Percentiles rank a stretch among this genome's conserved stretches.
These are phyloP conservation scores for Wakefieldia striispora DNA, from an alignment of 768 basidiomycete species.

Conservation along the genomic window DNA sequence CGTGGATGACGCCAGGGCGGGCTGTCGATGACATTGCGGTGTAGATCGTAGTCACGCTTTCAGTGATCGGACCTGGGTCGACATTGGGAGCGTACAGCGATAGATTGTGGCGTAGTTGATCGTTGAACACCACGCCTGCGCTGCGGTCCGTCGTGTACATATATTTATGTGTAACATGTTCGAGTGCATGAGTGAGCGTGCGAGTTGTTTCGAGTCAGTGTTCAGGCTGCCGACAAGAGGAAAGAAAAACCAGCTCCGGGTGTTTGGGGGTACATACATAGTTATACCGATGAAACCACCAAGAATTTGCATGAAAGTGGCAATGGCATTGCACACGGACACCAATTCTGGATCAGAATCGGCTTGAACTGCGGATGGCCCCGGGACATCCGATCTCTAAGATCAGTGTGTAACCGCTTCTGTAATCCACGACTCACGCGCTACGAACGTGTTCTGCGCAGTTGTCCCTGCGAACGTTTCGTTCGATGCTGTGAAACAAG, in stretches of 20 bases:
- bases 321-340: slow-evolving; percentile 6
- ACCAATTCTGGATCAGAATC: slow-evolving; percentile 4
- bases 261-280: not conserved
- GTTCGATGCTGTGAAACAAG: not conserved
- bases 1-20: slow-evolving; percentile 8
- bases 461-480: not conserved
- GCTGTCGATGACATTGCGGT: not conserved
- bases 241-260: not conserved
- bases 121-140: slow-evolving; percentile 8
- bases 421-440: not conserved
- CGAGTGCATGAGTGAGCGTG: too few relatives aligned
- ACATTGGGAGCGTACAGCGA: slow-evolving; percentile 8
- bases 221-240: not conserved
- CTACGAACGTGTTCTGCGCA: slow-evolving; percentile 10
- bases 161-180: too few relatives aligned
- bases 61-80: slow-evolving; percentile 7
- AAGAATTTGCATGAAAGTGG: slow-evolving; percentile 11
- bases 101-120: slow-evolving; percentile 8
- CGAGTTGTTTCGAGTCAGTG: not conserved
- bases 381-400: too few relatives aligned
- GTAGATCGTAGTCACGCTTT: slow-evolving; percentile 10
- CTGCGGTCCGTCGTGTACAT: not conserved
- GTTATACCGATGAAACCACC: slow-evolving; percentile 11
- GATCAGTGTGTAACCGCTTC: not conserved
- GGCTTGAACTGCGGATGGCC: slow-evolving; percentile 7